These are phyloP conservation scores for Apophysomyces elegans DNA, from an alignment of 371 early-diverging fungal species.

Conservation along the genomic window DNA sequence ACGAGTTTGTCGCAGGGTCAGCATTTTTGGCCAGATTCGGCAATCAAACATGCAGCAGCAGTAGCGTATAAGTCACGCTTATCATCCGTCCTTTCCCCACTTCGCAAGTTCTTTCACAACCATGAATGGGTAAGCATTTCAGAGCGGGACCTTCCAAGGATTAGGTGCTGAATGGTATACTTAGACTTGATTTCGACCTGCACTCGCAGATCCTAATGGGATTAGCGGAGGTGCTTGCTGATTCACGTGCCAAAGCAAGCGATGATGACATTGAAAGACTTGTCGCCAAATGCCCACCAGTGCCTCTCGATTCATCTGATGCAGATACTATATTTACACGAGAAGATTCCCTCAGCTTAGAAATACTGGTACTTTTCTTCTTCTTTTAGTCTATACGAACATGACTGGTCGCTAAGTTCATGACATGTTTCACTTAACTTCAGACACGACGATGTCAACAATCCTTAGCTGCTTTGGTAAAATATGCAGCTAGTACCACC, in stretches of 20 bases:
- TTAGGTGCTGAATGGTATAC: neutral
- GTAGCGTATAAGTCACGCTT: neutral
- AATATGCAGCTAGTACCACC: constrained; percentile 39
- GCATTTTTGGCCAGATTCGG: neutral
- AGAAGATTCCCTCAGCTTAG: constrained; percentile 16
- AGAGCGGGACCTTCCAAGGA: too few species aligned
- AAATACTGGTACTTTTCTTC: constrained; percentile 29
- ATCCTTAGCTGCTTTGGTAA: constrained; percentile 46
- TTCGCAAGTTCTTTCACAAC: constrained; percentile 2
- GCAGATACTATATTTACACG: constrained; percentile 26
- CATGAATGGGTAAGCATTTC: constrained; percentile 7
- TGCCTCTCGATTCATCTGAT: constrained; percentile 27
- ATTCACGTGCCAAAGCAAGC: constrained; percentile 41
- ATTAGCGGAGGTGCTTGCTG: constrained; percentile 58
- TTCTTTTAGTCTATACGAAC: too few species aligned
- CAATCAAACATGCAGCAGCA: neutral
- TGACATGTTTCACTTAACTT: neutral
- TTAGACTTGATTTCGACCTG: constrained; percentile 43
- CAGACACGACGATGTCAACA: constrained; percentile 52
- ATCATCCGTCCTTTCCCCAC: neutral
- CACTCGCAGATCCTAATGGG: constrained; percentile 67
- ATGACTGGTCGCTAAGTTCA: neutral
- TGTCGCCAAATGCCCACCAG: constrained; percentile 39
- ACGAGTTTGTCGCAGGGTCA: neutral
- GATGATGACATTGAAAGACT: constrained; percentile 40